phyloP scores from a whole-genome alignment of 108 stramenopile genomes.

The Pinguiococcus pyrenoidosus region DNA sequence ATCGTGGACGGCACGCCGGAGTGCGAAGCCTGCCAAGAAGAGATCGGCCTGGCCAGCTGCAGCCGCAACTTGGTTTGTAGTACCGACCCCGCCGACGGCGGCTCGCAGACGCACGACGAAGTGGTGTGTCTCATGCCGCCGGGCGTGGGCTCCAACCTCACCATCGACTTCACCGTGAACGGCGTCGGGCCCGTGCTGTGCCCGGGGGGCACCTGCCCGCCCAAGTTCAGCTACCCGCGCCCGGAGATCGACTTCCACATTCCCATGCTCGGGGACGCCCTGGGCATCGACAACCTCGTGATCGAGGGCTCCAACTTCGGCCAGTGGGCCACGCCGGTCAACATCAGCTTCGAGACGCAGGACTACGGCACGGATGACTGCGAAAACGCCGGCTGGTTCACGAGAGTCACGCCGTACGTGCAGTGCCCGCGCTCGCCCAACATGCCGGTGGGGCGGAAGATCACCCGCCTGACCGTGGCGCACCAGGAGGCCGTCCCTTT shows the following conservation, averaged over 20 bases:
- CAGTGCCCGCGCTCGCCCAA: background rate
- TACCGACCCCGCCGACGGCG: too few relatives aligned
- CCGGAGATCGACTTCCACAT: background rate
- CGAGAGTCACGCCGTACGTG: slow-evolving; percentile 2
- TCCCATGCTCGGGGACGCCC: background rate
- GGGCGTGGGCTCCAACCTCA: too few relatives aligned
- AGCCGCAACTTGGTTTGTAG: too few relatives aligned
- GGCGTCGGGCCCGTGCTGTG: background rate
- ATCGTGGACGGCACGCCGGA: too few relatives aligned
- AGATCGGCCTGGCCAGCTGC: too few relatives aligned
- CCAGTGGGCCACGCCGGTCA: background rate
- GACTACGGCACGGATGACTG: slow-evolving; percentile 4
- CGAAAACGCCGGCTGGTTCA: slow-evolving; percentile 6
- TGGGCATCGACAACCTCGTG: background rate
- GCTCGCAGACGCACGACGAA: too few relatives aligned
- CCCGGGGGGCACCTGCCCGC: background rate
- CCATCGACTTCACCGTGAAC: too few relatives aligned
- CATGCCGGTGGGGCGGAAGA: background rate
- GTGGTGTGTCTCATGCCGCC: too few relatives aligned
- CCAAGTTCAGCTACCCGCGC: background rate
- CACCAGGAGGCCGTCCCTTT: background rate
- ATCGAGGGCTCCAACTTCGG: background rate
- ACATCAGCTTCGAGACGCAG: slow-evolving; percentile 2
- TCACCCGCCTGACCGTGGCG: background rate
- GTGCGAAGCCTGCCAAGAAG: too few relatives aligned